Conservation (phyloP, 2,329 filamentous ascomycete species). For the Microthyrium microscopicum region DNA sequence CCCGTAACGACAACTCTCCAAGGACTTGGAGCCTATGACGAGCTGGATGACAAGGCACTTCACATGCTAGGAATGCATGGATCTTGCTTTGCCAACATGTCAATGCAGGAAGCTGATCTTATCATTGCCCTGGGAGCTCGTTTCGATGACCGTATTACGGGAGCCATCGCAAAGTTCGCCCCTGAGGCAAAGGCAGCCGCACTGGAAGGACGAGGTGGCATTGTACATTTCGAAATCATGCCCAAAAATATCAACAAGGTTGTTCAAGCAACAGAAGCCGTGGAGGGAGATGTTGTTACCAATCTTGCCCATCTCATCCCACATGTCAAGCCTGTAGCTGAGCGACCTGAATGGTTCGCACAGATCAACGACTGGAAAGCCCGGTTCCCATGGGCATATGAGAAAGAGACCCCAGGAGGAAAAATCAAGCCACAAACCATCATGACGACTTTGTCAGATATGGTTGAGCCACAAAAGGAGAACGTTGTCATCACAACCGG, state of each 20-base stretch:
- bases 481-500: slow-evolving; percentile 81
- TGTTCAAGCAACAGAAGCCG: slow-evolving; percentile 84
- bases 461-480: slow-evolving; percentile 66
- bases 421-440: slow-evolving; percentile 89
- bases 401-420: slow-evolving; percentile 57
- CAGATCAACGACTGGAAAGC: slow-evolving; percentile 85
- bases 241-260: slow-evolving; percentile 99
- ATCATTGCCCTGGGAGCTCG: slow-evolving; percentile 87
- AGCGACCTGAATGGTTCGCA: slow-evolving; percentile 71
- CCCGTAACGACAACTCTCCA: slow-evolving; percentile 94
- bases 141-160: slow-evolving; percentile 91
- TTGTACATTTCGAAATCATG: slow-evolving; percentile 96
- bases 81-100: slow-evolving; percentile 91
- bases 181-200: slow-evolving; percentile 76
- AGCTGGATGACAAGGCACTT: slow-evolving; percentile 81
- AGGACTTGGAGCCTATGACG: slow-evolving; percentile 81
- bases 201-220: slow-evolving; percentile 72
- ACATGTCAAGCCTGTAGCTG: slow-evolving; percentile 43
- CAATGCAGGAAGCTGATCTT: slow-evolving; percentile 91
- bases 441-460: slow-evolving; percentile 75
- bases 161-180: slow-evolving; percentile 69
- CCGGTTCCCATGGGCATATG: slow-evolving; percentile 78
- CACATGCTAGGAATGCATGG: slow-evolving; percentile 99
- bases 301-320: slow-evolving; percentile 67
- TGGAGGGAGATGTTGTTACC: slow-evolving; percentile 76